Base-by-base conservation (phyloP, 805 yeast species). In the Hanseniaspora meyeri region DNA sequence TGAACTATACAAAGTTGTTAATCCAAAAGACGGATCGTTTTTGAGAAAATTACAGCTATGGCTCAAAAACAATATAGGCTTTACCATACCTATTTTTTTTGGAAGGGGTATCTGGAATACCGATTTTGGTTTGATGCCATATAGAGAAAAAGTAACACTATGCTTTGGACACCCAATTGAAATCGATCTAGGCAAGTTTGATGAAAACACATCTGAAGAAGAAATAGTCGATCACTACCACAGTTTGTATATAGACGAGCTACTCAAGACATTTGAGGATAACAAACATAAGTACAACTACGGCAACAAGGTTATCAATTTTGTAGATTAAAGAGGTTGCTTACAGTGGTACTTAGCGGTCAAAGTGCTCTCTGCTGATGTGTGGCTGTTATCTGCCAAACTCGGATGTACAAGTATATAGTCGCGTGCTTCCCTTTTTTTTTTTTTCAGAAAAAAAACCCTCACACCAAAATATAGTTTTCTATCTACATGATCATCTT, bases 31-130 rank as follows among this genome's bases (percentile, higher is more conserved):
- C 1, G 66, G 70, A 16, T 76, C 85, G 0, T 63, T 67, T 66
- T 76, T 77, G 29, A 76, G 80, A 63, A 71, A 72, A 56, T 66
- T 85, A 53, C 97, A 91, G 67, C 68, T 76, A 37, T 79, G 87
- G 81, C 66, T 91, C 64, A 91, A 93, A 63, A 72, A 72, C 32
- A 74, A 71, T 39, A 76, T 82, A 54, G 93, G 91, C 1, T 91
- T 91, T 69, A 90, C 98, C 0, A 64, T 93, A 5, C 98, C 98
- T 0, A 78, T 93, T 50, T 85, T 93, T 70, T 83, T 87, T 66
- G 96, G 96, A 1, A 74, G 97, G 47, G 97, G 97, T 0, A 74
- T 93, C 0, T 90, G 91, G 70, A 87, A 91, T 64, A 87, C 90
- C 63, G 96, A 89, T 66, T 87, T 85, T 70, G 98, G 98, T 0